Conservation (phyloP, 73 alveolate species). For the Durusdinium trenchii region DNA sequence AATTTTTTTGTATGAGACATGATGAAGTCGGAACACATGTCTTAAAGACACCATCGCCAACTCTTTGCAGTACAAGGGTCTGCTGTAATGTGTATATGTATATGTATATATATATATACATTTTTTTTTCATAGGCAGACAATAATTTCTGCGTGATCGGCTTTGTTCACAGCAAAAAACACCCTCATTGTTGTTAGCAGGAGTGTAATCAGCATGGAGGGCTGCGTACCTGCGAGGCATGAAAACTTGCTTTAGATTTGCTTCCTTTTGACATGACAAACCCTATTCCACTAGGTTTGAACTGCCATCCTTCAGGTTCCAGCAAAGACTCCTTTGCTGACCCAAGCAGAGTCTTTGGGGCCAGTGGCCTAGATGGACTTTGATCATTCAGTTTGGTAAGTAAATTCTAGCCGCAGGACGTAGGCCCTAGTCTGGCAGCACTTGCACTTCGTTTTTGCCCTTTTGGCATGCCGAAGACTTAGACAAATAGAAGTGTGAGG, state of each 20-base stretch:
- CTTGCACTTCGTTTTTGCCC: neutral
- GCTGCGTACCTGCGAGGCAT: conserved; percentile 75
- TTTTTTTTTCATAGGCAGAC: neutral
- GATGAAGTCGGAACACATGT: neutral
- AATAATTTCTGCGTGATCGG: neutral
- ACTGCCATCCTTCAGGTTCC: conserved; percentile 24
- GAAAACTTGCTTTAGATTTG: neutral
- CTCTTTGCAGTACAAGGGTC: neutral
- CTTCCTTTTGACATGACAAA: neutral
- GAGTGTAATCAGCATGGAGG: conserved; percentile 73
- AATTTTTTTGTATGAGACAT: too few relatives aligned
- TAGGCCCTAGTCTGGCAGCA: too few relatives aligned
- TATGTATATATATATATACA: too few relatives aligned
- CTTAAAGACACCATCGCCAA: neutral
- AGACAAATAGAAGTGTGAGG: neutral
- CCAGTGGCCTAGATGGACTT: conserved; percentile 16
- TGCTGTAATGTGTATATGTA: neutral
- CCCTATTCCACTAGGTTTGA: neutral
- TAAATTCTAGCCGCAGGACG: too few relatives aligned
- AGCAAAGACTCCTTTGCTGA: conserved; percentile 66
- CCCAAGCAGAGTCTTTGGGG: conserved; percentile 77
- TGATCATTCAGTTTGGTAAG: too few relatives aligned
- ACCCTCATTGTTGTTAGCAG: neutral
- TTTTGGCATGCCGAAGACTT: neutral
- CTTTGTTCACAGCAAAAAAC: neutral